A percentile compares a stretch with the other conserved stretches of the same genome.
Conservation (phyloP, 1,139 yeast species). For the Spencermartinsiella ligniputridi region DNA sequence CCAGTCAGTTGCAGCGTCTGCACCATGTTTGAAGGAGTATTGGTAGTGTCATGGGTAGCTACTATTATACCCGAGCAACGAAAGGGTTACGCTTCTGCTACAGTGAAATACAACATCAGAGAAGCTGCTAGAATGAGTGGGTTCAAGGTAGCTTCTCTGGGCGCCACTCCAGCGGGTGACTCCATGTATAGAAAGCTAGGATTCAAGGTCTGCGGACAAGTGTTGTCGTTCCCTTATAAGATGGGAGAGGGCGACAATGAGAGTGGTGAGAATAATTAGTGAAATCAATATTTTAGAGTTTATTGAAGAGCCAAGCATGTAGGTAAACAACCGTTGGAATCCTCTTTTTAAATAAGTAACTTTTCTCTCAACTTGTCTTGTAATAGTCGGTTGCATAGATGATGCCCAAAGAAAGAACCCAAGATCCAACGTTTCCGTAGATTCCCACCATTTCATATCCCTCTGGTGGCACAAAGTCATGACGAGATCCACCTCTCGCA, state of each 20-base stretch:
- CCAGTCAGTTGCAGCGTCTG: not conserved
- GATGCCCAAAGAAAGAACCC: slow-evolving; percentile 76
- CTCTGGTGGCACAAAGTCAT: slow-evolving; percentile 55
- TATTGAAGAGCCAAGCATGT: too few relatives aligned
- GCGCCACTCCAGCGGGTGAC: not conserved
- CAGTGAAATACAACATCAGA: not conserved
- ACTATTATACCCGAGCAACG: not conserved
- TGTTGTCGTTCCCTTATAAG: not conserved
- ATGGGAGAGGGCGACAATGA: not conserved
- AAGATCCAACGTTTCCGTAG: slow-evolving; percentile 58
- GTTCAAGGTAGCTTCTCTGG: not conserved
- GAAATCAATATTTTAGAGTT: too few relatives aligned
- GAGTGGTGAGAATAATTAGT: not conserved
- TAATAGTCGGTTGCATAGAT: slow-evolving; percentile 35
- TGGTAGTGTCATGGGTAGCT: not conserved
- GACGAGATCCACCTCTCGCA: slow-evolving; percentile 60
- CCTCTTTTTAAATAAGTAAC: too few relatives aligned
- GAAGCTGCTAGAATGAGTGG: not conserved
- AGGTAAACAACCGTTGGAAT: too few relatives aligned
- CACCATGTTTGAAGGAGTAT: not conserved
- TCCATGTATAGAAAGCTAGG: not conserved
- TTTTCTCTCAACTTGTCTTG: too few relatives aligned
- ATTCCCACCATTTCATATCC: slow-evolving; percentile 60
- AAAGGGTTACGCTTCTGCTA: not conserved
- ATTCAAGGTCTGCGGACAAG: not conserved